Evolutionary conservation across 495 filamentous ascomycete species (phyloP).

Genomic region (Penicillium steckii): DNA sequence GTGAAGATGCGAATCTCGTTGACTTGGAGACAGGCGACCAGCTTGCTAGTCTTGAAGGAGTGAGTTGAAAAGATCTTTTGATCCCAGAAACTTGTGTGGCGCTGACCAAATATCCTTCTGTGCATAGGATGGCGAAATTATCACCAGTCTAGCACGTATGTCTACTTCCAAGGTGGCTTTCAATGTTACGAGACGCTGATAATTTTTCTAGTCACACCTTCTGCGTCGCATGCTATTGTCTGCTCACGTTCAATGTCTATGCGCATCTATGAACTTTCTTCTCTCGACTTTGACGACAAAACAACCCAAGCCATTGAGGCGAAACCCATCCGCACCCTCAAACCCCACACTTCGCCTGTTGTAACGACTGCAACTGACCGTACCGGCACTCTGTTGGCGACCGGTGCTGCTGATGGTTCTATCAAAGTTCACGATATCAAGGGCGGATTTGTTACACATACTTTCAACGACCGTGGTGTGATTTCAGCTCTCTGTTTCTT

Average conservation of each 20-base stretch:
- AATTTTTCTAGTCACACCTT: constrained; percentile 68
- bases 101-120: constrained; percentile 21
- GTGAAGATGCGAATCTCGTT: constrained; percentile 86
- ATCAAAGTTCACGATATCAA: constrained; percentile 97
- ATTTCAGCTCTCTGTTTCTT: constrained; percentile 93
- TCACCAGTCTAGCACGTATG: constrained; percentile 81
- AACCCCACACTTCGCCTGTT: constrained; percentile 88
- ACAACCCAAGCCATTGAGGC: constrained; percentile 54
- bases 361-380: constrained; percentile 78
- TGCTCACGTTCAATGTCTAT: constrained; percentile 94
- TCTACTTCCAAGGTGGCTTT: constrained; percentile 5
- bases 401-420: constrained; percentile 84
- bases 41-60: constrained; percentile 85
- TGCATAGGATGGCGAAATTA: constrained; percentile 80
- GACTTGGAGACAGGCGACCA: constrained; percentile 80
- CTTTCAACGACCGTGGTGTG: constrained; percentile 87
- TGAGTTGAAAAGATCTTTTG: constrained; percentile 40
- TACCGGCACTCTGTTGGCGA: constrained; percentile 87
- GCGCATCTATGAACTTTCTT: constrained; percentile 78
- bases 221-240: constrained; percentile 79
- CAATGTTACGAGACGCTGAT: constrained; percentile 1
- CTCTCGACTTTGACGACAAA: constrained; percentile 41
- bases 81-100: constrained; percentile 5
- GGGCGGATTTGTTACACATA: constrained; percentile 90
- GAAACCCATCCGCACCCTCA: constrained; percentile 72